Percentiles rank a stretch among this genome's conserved stretches.
phyloP scores from a whole-genome alignment of 768 basidiomycete genomes.

The Fomitopsis serialis region DNA sequence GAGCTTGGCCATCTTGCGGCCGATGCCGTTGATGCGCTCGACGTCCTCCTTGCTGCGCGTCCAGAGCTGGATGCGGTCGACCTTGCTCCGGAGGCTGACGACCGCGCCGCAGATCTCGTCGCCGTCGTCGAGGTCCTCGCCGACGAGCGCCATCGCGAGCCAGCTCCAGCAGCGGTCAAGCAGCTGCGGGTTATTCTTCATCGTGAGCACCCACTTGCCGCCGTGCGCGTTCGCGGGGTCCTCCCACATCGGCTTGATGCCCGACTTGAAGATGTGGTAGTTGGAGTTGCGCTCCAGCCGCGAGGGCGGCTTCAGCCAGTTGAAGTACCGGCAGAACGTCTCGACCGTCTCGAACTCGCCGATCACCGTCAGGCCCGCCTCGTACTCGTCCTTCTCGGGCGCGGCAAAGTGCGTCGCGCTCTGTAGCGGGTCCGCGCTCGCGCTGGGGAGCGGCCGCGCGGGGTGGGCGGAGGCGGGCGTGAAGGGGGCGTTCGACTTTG shows the following conservation, averaged over 20 bases:
- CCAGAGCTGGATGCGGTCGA: constrained; percentile 92
- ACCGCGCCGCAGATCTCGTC: constrained; percentile 83
- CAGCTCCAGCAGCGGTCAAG: constrained; percentile 88
- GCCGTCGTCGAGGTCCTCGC: constrained; percentile 64
- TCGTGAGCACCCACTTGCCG: constrained; percentile 93
- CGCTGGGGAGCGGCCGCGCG: neutral
- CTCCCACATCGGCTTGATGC: constrained; percentile 98
- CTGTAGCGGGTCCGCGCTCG: constrained; percentile 12
- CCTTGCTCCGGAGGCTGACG: constrained; percentile 79
- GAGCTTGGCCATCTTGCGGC: constrained; percentile 74
- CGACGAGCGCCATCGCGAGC: constrained; percentile 88
- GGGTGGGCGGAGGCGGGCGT: constrained; percentile 34
- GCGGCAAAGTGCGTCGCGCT: constrained; percentile 27
- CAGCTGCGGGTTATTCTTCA: constrained; percentile 75
- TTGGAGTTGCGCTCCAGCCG: constrained; percentile 86
- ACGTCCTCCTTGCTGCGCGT: constrained; percentile 82
- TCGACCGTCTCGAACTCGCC: constrained; percentile 91
- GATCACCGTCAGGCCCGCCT: constrained; percentile 79
- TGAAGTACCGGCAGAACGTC: constrained; percentile 86
- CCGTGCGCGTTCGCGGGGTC: constrained; percentile 88
- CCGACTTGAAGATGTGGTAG: constrained; percentile 92
- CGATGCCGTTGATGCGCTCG: constrained; percentile 78
- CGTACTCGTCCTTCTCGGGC: constrained; percentile 72
- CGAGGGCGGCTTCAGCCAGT: constrained; percentile 91
- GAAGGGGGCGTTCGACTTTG: constrained; percentile 66